Evolutionary conservation across 768 basidiomycete genomes (phyloP), one percentile per base, ranked within the genome.

Genomic region (Suillus subalutaceus): DNA sequence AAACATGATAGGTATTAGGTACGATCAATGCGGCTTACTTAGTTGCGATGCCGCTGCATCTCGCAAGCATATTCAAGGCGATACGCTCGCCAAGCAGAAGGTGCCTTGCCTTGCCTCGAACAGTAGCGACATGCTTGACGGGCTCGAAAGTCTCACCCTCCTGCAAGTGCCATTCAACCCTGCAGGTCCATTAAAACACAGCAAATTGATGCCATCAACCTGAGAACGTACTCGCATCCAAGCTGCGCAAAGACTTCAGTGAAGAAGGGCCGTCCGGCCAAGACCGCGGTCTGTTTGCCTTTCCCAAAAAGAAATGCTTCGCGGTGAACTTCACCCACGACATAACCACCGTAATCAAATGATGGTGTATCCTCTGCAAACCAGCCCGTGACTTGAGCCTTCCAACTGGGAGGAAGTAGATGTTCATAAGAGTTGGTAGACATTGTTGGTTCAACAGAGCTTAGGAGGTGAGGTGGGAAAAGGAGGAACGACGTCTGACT

Each of bases 11-110:
- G 64, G 26, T 40, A 43, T 26, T 48, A 48, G 48, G 50, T 52
- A 26, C 38, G 5, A 58, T 66, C 23, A 50, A 23, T 10, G 52
- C 38, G 37, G 74, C 88, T 77, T 72, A 96, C 96, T 92, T 91
- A 37, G 95, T 97, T 20, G 97, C 97, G 69, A 99, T 98, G 6
- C 97, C 97, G 70, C 94, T 96, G 78, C 97, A 98, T 71, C 97
- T 83, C 10, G 97, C 95, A 62, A 99, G 84, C 65, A 96, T 84
- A 75, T 99, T 99, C 71, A 99, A 83, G 10, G 94, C 96, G 52
- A 97, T 88, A 56, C 97, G 85, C 77, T 99, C 97, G 46, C 96
- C 97, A 12, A 98, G 83, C 16, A 99, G 86, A 65, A 99, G 79
- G 71, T 92, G 88, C 52, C 96, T 83, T 9, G 92, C 97, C 73